Conservation (phyloP, 306 rosid genomes). For the Vigna unguiculata region DNA sequence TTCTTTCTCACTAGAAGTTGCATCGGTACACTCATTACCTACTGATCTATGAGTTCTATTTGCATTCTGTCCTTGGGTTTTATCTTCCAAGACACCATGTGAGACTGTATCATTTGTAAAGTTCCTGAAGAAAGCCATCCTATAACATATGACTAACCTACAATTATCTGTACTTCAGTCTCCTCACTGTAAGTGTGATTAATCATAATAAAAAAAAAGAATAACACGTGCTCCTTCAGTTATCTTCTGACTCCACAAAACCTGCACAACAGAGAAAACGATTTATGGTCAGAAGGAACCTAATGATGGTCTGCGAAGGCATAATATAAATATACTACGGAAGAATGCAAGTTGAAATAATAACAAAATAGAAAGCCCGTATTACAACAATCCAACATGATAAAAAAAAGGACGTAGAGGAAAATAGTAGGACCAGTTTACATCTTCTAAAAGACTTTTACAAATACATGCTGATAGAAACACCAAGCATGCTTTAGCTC, state of each 20-base stretch:
- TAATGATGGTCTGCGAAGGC: background rate
- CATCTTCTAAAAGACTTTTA: background rate
- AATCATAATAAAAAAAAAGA: constrained; percentile 24
- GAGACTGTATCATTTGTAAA: constrained; percentile 77
- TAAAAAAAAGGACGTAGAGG: constrained; percentile 17
- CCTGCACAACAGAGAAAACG: constrained; percentile 47
- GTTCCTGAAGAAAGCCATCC: constrained; percentile 91
- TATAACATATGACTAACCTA: constrained; percentile 58
- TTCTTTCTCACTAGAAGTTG: constrained; percentile 75
- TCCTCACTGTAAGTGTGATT: constrained; percentile 38
- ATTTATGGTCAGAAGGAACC: constrained; percentile 37
- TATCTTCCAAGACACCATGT: constrained; percentile 70
- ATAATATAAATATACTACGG: background rate
- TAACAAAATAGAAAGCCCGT: constrained; percentile 29
- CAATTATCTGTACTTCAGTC: constrained; percentile 43
- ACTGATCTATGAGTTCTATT: constrained; percentile 61
- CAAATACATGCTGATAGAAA: background rate
- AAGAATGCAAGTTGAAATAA: constrained; percentile 24
- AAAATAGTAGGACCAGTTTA: constrained; percentile 18
- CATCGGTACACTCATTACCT: constrained; percentile 69
- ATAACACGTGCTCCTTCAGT: constrained; percentile 43
- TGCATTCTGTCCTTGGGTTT: constrained; percentile 65
- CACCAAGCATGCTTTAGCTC: constrained; percentile 34
- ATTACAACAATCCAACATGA: background rate
- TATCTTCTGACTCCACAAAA: constrained; percentile 47